Evolutionary conservation across 257 asterid species (phyloP).

Genomic region (Scutellaria minor): DNA sequence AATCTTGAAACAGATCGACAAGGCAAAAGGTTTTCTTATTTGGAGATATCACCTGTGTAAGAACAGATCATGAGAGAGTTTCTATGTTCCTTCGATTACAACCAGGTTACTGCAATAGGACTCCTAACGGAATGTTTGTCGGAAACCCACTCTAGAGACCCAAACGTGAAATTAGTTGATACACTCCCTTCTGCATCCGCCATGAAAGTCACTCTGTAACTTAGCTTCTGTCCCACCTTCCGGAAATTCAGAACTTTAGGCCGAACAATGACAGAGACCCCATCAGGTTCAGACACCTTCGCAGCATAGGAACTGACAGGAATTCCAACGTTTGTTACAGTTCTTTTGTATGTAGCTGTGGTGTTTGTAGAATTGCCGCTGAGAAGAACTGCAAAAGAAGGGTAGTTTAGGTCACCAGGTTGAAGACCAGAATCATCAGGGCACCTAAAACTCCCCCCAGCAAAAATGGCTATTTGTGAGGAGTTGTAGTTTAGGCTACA

Average conservation of each 20-base stretch:
- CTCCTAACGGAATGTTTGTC: conserved; percentile 57
- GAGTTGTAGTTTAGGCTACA: conserved; percentile 69
- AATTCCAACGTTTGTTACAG: conserved; percentile 68
- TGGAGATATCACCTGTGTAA: too few relatives aligned
- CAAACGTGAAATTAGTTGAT: conserved; percentile 48
- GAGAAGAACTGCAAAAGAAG: conserved; percentile 63
- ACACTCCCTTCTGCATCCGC: conserved; percentile 32
- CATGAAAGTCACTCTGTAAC: conserved; percentile 55
- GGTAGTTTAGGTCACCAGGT: conserved; percentile 75
- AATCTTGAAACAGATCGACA: too few relatives aligned
- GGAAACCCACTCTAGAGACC: conserved; percentile 62
- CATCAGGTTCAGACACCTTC: conserved; percentile 49
- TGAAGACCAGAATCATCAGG: conserved; percentile 37
- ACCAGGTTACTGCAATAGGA: conserved; percentile 73
- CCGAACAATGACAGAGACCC: conserved; percentile 48
- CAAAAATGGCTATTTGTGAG: conserved; percentile 51
- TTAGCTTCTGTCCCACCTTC: conserved; percentile 52
- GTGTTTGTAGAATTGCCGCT: conserved; percentile 27
- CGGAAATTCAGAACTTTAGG: conserved; percentile 56
- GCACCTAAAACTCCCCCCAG: conserved; percentile 50
- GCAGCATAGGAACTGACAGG: conserved; percentile 47
- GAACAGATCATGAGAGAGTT: too few relatives aligned
- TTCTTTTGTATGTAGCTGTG: conserved; percentile 51
- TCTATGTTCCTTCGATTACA: conserved; percentile 6
- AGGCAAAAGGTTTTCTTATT: too few relatives aligned